A percentile compares a stretch with the other conserved stretches of the same genome.
Conservation (phyloP, 2,329 filamentous ascomycete species). For the Lachnellula willkommii region DNA sequence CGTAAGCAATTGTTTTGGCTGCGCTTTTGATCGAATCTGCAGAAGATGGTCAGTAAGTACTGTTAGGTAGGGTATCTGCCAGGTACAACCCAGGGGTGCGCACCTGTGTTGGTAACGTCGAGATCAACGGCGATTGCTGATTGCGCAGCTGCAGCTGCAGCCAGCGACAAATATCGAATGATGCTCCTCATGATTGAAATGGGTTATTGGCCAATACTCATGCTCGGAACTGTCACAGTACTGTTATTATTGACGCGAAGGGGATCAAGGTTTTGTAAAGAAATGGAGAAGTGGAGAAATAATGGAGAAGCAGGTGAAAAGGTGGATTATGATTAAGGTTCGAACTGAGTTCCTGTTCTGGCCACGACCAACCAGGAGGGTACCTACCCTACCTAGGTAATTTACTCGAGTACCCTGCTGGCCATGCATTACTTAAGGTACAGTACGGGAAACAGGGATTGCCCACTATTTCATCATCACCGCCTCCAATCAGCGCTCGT, state of each 20-base stretch:
- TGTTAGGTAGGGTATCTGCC: not conserved
- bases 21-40: slow-evolving; percentile 58
- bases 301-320: not conserved
- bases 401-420: not conserved
- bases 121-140: slow-evolving; percentile 5
- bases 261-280: not conserved
- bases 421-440: not conserved
- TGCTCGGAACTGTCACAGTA: not conserved
- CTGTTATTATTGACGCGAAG: not conserved
- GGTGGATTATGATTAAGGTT: not conserved
- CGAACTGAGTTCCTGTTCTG: not conserved
- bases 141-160: slow-evolving; percentile 5
- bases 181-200: not conserved
- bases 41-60: not conserved
- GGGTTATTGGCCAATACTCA: not conserved
- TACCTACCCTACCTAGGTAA: too few species aligned
- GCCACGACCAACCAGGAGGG: not conserved
- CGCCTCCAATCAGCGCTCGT: not conserved
- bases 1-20: slow-evolving; percentile 54
- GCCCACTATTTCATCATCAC: not conserved
- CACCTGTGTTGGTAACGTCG: slow-evolving; percentile 17
- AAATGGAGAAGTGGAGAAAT: not conserved
- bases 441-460: not conserved
- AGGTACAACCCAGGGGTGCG: not conserved
- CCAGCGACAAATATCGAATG: not conserved